phyloP scores from a whole-genome alignment of 2,329 filamentous ascomycete species.

The Achaetomium macrosporum region DNA sequence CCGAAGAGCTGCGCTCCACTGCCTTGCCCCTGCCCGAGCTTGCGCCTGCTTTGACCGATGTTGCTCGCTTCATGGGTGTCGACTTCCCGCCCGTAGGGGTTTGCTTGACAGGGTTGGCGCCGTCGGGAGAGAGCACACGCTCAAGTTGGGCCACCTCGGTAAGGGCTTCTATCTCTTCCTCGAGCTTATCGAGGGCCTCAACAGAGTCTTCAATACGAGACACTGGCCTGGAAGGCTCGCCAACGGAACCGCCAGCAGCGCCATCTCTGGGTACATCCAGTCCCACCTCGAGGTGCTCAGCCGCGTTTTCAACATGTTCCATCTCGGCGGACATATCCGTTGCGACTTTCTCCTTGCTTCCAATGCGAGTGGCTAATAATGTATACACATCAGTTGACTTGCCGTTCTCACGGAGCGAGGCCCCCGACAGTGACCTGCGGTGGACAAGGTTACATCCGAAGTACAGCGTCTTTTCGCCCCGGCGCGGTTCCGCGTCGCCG shows the following conservation, averaged over 20 bases:
- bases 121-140: conserved; percentile 29
- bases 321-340: conserved; percentile 7
- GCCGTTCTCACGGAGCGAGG: conserved; percentile 20
- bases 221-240: conserved; percentile 20
- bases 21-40: conserved; percentile 39
- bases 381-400: conserved; percentile 36
- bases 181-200: conserved; percentile 55
- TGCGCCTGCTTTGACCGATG: conserved; percentile 28
- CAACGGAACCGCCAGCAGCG: conserved; percentile 8
- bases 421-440: conserved; percentile 28
- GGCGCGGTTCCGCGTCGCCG: conserved; percentile 15
- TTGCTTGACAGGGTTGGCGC: conserved; percentile 21
- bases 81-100: conserved; percentile 7
- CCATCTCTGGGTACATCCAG: conserved; percentile 4
- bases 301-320: neutral
- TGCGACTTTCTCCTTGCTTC: conserved; percentile 18
- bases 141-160: conserved; percentile 34
- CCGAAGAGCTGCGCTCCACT: conserved; percentile 31
- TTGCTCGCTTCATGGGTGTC: conserved; percentile 16
- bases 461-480: conserved; percentile 31
- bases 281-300: conserved; percentile 5
- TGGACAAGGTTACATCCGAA: conserved; percentile 51
- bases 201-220: conserved; percentile 58
- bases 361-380: conserved; percentile 43
- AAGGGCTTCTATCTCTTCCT: conserved; percentile 55